Evolutionary conservation across 225 moss, liverwort and hornwort genomes (phyloP).

Genomic region (Anthoceros angustus): DNA sequence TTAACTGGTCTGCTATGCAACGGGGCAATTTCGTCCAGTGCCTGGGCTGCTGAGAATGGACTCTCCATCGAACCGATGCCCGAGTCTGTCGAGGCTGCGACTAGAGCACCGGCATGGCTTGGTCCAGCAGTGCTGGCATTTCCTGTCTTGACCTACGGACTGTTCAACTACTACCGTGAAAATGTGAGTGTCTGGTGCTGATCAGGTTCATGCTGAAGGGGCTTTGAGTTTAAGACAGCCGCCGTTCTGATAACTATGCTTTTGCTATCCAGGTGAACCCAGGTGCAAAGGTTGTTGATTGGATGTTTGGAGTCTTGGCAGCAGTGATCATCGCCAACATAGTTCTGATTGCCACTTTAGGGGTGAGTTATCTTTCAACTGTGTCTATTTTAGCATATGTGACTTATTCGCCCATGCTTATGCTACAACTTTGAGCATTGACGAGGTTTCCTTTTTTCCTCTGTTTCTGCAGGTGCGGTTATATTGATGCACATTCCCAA

Average conservation of each 20-base stretch:
- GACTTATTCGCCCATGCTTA: background rate
- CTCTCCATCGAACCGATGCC: conserved; percentile 6
- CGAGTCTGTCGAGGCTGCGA: conserved; percentile 23
- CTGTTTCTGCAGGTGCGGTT: too few relatives aligned
- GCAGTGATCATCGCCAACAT: conserved; percentile 66
- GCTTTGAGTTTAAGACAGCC: background rate
- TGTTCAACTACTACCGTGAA: conserved; percentile 56
- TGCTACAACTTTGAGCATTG: too few relatives aligned
- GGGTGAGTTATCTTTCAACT: conserved; percentile 28
- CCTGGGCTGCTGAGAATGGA: conserved; percentile 17
- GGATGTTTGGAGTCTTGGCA: conserved; percentile 68
- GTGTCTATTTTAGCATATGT: background rate
- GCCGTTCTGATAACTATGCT: background rate
- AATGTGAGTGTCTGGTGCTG: conserved; percentile 20
- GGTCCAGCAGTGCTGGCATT: conserved; percentile 59
- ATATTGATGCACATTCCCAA: too few relatives aligned
- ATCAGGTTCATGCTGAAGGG: background rate
- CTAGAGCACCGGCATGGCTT: conserved; percentile 59
- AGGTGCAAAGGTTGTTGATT: conserved; percentile 61
- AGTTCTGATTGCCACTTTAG: conserved; percentile 58
- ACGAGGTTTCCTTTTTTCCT: too few relatives aligned
- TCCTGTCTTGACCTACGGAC: conserved; percentile 56
- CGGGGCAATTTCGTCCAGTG: conserved; percentile 14
- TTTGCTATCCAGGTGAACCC: conserved; percentile 51
- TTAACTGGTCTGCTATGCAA: conserved; percentile 21